Conservation (phyloP, 305 asterid species). For the Rubia balearica region DNA sequence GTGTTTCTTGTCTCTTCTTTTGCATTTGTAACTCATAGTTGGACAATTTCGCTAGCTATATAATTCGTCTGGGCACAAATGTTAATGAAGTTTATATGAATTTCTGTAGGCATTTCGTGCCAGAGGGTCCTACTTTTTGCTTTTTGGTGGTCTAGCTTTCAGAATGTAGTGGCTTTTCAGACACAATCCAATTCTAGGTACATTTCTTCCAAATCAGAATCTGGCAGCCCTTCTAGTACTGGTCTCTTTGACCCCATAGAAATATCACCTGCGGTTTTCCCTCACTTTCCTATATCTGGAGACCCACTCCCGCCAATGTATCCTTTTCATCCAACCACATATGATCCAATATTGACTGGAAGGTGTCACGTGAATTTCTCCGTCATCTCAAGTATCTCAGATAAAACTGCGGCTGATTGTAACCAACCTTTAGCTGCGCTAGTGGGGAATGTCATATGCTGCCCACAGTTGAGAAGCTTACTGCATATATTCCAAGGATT, state of each 20-base stretch:
- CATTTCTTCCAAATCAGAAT: slow-evolving; percentile 39
- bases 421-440: slow-evolving; percentile 59
- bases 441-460: slow-evolving; percentile 89
- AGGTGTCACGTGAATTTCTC: slow-evolving; percentile 92
- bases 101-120: slow-evolving; percentile 56
- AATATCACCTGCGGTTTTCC: slow-evolving; percentile 80
- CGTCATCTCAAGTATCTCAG: slow-evolving; percentile 59
- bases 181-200: slow-evolving; percentile 29
- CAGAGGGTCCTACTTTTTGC: slow-evolving; percentile 44
- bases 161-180: slow-evolving; percentile 40
- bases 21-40: background rate
- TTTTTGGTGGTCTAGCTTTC: slow-evolving; percentile 60
- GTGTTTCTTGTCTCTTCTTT: background rate
- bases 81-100: slow-evolving; percentile 15
- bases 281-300: slow-evolving; percentile 58
- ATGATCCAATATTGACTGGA: slow-evolving; percentile 83
- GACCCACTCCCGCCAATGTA: slow-evolving; percentile 87
- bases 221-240: slow-evolving; percentile 59
- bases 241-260: slow-evolving; percentile 78
- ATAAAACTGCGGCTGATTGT: slow-evolving; percentile 89
- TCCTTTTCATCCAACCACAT: slow-evolving; percentile 73
- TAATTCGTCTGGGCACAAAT: background rate
- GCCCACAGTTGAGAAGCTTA: slow-evolving; percentile 90
- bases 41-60: background rate
- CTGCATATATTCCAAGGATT: slow-evolving; percentile 91